phyloP scores from a whole-genome alignment of 1,284 basidiomycete genomes.

The Heterobasidion irregulare region DNA sequence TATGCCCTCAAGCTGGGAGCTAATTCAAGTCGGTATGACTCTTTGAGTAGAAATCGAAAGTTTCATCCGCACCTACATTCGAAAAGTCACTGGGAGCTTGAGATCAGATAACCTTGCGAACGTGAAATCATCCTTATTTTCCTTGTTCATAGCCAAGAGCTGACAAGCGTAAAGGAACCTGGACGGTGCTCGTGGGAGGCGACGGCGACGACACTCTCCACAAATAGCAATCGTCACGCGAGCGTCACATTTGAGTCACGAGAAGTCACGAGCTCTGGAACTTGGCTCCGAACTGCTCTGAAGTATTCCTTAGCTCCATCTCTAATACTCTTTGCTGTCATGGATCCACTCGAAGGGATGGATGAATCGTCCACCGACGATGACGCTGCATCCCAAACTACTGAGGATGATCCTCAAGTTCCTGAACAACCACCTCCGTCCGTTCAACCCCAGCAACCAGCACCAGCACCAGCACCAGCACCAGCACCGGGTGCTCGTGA shows the following conservation, averaged over 20 bases:
- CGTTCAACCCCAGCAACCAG: conserved; percentile 19
- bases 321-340: neutral
- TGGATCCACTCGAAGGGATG: conserved; percentile 4
- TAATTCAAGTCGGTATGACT: conserved; percentile 19
- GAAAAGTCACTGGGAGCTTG: conserved; percentile 78
- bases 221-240: too few relatives aligned
- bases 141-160: conserved; percentile 53
- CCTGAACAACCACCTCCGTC: conserved; percentile 42
- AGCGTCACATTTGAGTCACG: too few relatives aligned
- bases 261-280: too few relatives aligned
- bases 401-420: conserved; percentile 73
- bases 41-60: neutral
- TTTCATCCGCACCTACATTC: conserved; percentile 53
- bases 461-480: conserved; percentile 23
- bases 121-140: conserved; percentile 77
- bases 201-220: too few relatives aligned
- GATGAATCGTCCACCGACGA: conserved; percentile 73
- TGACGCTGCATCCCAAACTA: conserved; percentile 71
- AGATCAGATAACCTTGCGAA: conserved; percentile 82
- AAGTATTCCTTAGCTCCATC: too few relatives aligned
- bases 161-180: too few relatives aligned
- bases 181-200: too few relatives aligned
- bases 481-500: conserved; percentile 33
- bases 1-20: conserved; percentile 79
- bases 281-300: too few relatives aligned